Conservation (phyloP, 805 yeast genomes). For the Saccharomyces paradoxus region DNA sequence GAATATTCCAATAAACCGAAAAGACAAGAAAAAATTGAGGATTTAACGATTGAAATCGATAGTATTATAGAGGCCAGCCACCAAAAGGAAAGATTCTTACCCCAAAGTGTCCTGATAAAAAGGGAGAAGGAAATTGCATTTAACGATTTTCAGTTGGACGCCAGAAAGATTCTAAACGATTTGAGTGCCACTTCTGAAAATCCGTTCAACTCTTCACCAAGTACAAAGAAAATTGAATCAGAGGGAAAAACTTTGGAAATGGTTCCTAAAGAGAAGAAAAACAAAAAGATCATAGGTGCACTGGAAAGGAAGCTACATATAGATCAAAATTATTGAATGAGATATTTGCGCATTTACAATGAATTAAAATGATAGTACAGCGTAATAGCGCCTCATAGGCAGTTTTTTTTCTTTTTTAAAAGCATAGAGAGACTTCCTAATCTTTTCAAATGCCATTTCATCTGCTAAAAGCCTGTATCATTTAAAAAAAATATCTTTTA, state of each 20-base stretch:
- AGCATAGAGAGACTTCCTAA: neutral
- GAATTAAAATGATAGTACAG: neutral
- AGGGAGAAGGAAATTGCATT: constrained; percentile 17
- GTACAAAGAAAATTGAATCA: neutral
- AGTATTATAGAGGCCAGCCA: constrained; percentile 10
- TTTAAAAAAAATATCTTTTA: neutral
- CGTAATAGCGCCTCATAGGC: neutral
- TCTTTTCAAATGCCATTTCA: neutral
- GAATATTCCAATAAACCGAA: neutral
- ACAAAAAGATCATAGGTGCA: neutral
- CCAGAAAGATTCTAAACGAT: constrained; percentile 8
- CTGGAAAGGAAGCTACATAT: neutral
- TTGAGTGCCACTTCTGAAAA: neutral
- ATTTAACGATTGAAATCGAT: constrained; percentile 7
- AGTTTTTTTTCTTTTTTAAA: neutral
- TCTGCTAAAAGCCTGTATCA: neutral
- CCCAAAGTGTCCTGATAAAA: constrained; percentile 8
- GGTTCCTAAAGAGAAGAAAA: neutral
- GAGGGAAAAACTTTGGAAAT: neutral
- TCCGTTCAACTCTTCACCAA: neutral
- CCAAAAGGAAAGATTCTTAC: neutral
- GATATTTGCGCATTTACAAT: neutral
- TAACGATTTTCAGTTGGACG: constrained; percentile 10
- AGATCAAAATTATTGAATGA: neutral
- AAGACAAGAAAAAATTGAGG: neutral